A percentile compares a stretch with the other conserved stretches of the same genome.
Conservation (phyloP, 768 basidiomycete genomes). For the Tylopilus sp. region DNA sequence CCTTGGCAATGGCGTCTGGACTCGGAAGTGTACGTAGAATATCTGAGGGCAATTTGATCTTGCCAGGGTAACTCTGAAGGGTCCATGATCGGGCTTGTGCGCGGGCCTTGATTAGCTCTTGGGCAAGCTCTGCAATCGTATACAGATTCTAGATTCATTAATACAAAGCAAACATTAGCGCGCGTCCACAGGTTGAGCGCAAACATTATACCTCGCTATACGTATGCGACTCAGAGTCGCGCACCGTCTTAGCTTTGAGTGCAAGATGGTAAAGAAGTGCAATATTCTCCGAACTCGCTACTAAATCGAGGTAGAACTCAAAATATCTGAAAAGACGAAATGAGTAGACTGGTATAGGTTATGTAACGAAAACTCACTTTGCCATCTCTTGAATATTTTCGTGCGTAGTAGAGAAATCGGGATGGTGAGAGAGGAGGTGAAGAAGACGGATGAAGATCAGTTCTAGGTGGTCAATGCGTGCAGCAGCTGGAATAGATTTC, state of each 20-base stretch:
- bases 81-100: conserved; percentile 66
- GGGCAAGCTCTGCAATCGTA: conserved; percentile 81
- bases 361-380: conserved; percentile 49
- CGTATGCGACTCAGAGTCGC: conserved; percentile 66
- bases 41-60: conserved; percentile 75
- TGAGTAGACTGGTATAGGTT: neutral
- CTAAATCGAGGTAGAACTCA: conserved; percentile 77
- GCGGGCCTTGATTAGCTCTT: conserved; percentile 76
- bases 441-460: conserved; percentile 81
- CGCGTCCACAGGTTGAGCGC: neutral
- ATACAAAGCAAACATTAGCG: neutral
- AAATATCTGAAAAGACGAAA: conserved; percentile 59
- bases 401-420: conserved; percentile 72
- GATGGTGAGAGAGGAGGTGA: conserved; percentile 89
- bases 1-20: conserved; percentile 64
- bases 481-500: conserved; percentile 45
- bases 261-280: conserved; percentile 82
- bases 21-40: conserved; percentile 72
- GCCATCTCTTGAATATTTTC: conserved; percentile 76
- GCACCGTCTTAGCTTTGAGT: conserved; percentile 79
- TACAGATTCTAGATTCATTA: conserved; percentile 69
- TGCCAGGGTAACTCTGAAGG: conserved; percentile 75
- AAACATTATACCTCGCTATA: conserved; percentile 57
- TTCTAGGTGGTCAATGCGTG: conserved; percentile 70
- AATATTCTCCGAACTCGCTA: conserved; percentile 79